Percentiles rank a stretch among this genome's conserved stretches.
These are phyloP conservation scores for Amoebophrya sp. DNA, from an alignment of 169 alveolate genomes.

Conservation along the genomic window DNA sequence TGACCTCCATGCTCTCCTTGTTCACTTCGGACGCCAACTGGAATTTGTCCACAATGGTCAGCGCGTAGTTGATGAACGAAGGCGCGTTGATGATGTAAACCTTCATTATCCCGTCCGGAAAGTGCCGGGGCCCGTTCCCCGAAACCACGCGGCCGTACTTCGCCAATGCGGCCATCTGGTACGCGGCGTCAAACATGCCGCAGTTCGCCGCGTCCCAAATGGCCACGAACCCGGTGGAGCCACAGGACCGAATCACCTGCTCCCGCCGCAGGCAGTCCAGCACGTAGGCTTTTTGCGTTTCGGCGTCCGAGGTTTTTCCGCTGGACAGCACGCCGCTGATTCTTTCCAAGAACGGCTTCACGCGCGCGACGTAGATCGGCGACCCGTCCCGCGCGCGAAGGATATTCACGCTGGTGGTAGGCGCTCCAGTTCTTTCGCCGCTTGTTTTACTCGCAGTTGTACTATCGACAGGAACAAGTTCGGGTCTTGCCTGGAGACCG, in stretches of 20 bases:
- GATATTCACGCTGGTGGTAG: not conserved
- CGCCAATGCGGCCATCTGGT: not conserved
- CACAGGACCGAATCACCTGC: not conserved
- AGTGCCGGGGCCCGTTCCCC: constrained; percentile 7
- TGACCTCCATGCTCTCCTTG: not conserved
- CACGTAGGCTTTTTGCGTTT: not conserved
- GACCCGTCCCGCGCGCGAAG: not conserved
- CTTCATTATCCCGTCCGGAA: not conserved
- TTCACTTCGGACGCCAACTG: not conserved
- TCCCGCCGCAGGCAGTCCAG: not conserved
- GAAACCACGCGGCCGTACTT: not conserved
- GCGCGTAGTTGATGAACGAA: not conserved
- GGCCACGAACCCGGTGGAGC: not conserved
- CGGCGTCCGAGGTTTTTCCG: not conserved
- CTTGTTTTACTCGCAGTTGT: too few relatives aligned
- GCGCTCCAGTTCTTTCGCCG: not conserved
- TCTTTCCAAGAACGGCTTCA: not conserved
- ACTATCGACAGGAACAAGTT: too few relatives aligned
- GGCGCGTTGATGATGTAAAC: constrained; percentile 1
- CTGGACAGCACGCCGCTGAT: not conserved
- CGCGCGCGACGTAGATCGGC: not conserved
- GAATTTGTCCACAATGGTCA: not conserved
- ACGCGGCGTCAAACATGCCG: not conserved
- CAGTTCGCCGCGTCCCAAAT: not conserved
- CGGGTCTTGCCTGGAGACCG: too few relatives aligned